Conservation (phyloP, 345 rosid genomes). For the Gossypium mustelinum region DNA sequence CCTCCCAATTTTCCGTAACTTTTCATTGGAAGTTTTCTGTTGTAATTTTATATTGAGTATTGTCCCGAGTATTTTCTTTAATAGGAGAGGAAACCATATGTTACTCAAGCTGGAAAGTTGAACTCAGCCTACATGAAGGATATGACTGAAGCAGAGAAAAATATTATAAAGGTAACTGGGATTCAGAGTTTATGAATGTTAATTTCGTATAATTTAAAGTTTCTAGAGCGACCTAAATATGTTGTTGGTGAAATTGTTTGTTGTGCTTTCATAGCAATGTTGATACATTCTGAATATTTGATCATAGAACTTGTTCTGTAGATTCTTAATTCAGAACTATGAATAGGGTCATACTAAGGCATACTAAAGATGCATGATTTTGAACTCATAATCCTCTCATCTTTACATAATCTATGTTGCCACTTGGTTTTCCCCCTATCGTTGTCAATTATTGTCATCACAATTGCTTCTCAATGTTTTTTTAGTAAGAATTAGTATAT, state of each 20-base stretch:
- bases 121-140: constrained; percentile 20
- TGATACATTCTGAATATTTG: not conserved
- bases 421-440: not conserved
- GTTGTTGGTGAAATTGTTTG: not conserved
- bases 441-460: not conserved
- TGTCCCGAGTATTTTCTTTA: not conserved
- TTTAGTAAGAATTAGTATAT: not conserved
- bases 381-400: not conserved
- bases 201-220: not conserved
- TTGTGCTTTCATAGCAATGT: not conserved
- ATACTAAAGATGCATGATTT: not conserved
- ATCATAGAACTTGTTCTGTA: not conserved
- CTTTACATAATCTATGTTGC: not conserved
- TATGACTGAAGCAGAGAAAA: constrained; percentile 23
- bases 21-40: not conserved
- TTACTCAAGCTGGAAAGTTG: constrained; percentile 34
- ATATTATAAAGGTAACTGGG: not conserved
- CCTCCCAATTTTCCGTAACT: not conserved
- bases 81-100: constrained; percentile 59
- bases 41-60: not conserved
- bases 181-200: not conserved
- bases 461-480: not conserved
- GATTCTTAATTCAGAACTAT: not conserved
- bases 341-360: not conserved
- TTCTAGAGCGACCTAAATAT: not conserved